Base-by-base conservation (phyloP, 441 rosid species). In the Adansonia grandidieri region DNA sequence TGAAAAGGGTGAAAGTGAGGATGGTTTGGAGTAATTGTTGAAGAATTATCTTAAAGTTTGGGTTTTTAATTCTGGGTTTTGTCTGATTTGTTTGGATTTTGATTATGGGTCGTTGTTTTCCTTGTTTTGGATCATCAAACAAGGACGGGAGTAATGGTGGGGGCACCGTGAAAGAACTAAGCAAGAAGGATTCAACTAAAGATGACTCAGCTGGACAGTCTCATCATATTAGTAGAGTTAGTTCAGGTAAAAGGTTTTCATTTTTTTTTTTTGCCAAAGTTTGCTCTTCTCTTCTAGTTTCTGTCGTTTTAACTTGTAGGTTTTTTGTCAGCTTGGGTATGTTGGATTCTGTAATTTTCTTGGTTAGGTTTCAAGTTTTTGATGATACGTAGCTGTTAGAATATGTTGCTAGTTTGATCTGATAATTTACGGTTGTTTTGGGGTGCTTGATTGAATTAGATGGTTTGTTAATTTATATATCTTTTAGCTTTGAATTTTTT, bases 71-170 rank as follows among this genome's bases (percentile, higher is more conserved):
- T 81, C 64, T 82, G 53, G 72, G 32, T 77, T 80, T 84, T 64
- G 68, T 13, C 78, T 84, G 69, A 64, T 63, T 65, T 57, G 74
- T 66, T 71, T 80, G 63, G 69, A 17, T 76, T 78, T 80, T 84
- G 66, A 22, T 79, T 84, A 95, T 95, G 99, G 97, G 93, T 89
- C 4, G 37, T 4, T 95, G 99, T 81, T 90, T 92, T 74, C 94
- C 98, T 80, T 95, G 99, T 88, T 95, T 95, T 84, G 93, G 94
- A 88, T 95, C 99, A 88, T 89, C 99, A 75, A 84, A 79, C 86
- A 89, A 90, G 82, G 95, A 88, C 51, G 81, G 80, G 67, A 77
- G 80, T 80, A 80, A 82, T 70, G 80, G 51, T 65, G 82, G 57
- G 40, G 76, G 73, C n/a, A 77, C 62, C 51, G 83, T 89, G 9